These are phyloP conservation scores for Gracilaria gracilis DNA, from an alignment of 23 red algal genomes.

Conservation along the genomic window DNA sequence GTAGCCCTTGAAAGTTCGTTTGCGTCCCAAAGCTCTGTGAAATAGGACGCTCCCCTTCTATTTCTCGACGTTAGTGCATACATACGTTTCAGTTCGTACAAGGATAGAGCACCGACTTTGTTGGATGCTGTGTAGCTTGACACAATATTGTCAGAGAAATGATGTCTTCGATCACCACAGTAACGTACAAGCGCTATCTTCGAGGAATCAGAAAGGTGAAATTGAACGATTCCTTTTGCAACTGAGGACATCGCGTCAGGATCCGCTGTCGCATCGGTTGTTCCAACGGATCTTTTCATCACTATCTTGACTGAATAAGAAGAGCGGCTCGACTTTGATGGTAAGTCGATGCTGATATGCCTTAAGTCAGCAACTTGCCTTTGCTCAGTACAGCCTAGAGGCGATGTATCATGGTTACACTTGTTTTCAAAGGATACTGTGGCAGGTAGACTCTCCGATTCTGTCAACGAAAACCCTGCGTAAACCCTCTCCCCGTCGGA, in stretches of 20 bases:
- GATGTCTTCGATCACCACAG: conserved; percentile 29
- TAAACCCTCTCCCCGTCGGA: conserved; percentile 9
- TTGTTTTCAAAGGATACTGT: conserved; percentile 24
- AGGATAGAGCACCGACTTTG: conserved; percentile 19
- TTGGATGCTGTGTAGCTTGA: neutral
- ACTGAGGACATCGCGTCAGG: conserved; percentile 2
- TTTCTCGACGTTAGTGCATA: conserved; percentile 17
- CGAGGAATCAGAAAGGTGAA: conserved; percentile 56
- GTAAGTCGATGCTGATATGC: conserved; percentile 37
- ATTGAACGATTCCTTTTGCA: conserved; percentile 27
- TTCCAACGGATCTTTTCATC: neutral
- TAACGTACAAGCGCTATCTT: conserved; percentile 51
- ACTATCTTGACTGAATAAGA: conserved; percentile 42
- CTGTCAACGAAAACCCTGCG: conserved; percentile 35
- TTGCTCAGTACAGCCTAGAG: conserved; percentile 8
- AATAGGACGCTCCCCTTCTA: neutral
- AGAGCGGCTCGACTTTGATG: conserved; percentile 50
- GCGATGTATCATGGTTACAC: neutral
- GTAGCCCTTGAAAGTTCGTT: conserved; percentile 41
- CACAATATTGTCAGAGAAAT: conserved; percentile 28
- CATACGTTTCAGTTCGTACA: conserved; percentile 67
- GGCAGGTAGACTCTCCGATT: conserved; percentile 52
- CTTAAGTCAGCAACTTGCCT: conserved; percentile 40
- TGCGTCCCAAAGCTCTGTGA: conserved; percentile 43
- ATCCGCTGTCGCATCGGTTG: neutral